Evolutionary conservation across 345 rosid genomes (phyloP).

Genomic region (Pistacia atlantica): DNA sequence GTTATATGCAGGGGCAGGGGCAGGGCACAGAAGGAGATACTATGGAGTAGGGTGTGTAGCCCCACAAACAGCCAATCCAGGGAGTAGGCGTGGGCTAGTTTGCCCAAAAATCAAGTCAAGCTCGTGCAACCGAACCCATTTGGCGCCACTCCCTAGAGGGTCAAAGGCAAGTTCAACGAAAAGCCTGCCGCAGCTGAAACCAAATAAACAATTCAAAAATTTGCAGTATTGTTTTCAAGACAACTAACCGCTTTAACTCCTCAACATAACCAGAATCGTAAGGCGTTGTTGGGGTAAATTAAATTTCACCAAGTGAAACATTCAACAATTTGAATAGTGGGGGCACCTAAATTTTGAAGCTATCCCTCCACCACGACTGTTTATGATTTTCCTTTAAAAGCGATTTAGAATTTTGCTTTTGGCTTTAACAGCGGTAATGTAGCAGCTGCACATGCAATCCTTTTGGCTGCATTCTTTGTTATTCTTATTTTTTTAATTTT

Average conservation of each 20-base stretch:
- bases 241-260: not conserved
- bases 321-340: not conserved
- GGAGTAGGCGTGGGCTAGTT: not conserved
- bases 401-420: not conserved
- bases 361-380: not conserved
- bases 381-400: not conserved
- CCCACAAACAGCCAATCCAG: not conserved
- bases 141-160: conserved; percentile 28
- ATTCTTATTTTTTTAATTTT: not conserved
- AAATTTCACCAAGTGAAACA: no score
- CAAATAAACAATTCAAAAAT: no score
- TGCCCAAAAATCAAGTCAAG: conserved; percentile 16
- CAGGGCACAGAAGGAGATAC: not conserved
- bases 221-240: not conserved
- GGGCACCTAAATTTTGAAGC: not conserved
- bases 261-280: no score
- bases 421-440: not conserved
- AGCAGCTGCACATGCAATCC: conserved; percentile 21
- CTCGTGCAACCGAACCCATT: conserved; percentile 18
- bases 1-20: not conserved
- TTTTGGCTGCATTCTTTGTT: not conserved
- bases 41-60: not conserved
- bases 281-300: no score
- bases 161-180: conserved; percentile 14
- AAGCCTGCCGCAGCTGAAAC: not conserved